Evolutionary conservation across 345 rosid genomes (phyloP).

Genomic region (Arabidopsis thaliana): DNA sequence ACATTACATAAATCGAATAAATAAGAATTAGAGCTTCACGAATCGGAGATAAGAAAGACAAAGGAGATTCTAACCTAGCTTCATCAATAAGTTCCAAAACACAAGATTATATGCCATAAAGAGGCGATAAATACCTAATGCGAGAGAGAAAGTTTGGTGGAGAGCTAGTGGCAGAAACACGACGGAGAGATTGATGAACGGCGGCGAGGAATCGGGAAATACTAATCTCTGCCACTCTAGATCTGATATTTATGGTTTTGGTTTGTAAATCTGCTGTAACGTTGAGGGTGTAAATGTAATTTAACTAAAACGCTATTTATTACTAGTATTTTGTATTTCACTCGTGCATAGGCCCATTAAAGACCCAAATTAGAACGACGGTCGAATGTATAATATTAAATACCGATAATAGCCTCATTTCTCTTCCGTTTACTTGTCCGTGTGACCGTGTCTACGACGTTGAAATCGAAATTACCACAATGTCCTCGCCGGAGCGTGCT

Average conservation of each 20-base stretch:
- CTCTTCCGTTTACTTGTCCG: background rate
- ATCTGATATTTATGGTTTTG: slow-evolving; percentile 20
- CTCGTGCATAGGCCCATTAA: slow-evolving; percentile 15
- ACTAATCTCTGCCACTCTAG: background rate
- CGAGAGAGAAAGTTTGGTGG: background rate
- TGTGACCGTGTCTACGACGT: background rate
- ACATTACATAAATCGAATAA: background rate
- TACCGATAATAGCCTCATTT: slow-evolving; percentile 24
- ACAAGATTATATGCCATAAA: background rate
- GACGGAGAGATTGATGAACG: slow-evolving; percentile 15
- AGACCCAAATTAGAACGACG: slow-evolving; percentile 22
- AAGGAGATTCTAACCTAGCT: slow-evolving; percentile 15
- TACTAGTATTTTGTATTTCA: background rate
- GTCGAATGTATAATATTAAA: background rate
- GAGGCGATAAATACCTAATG: background rate
- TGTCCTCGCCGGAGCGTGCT: slow-evolving; percentile 83
- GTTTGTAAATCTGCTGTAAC: background rate
- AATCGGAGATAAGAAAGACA: background rate
- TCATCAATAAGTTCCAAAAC: background rate
- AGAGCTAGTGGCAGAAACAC: background rate
- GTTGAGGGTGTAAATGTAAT: background rate
- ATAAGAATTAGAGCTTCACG: background rate
- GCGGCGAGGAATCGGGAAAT: slow-evolving; percentile 11
- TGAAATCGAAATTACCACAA: slow-evolving; percentile 17
- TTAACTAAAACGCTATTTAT: background rate